phyloP scores from a whole-genome alignment of 2,329 filamentous ascomycete species.

The Fusarium ramigenum region DNA sequence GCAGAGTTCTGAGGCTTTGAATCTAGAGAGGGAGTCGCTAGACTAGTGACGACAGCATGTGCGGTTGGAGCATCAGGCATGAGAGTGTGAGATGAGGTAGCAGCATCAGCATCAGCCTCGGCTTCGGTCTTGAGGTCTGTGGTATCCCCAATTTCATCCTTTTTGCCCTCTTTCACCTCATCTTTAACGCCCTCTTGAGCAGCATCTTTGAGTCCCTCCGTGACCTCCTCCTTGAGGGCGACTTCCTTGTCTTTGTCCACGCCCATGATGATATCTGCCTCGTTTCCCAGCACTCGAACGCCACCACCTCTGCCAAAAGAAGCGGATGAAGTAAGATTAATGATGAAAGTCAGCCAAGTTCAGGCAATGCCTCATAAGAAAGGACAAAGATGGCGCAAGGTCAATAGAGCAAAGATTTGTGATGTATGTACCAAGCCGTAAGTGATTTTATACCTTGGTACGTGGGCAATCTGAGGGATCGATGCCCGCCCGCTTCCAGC shows the following conservation, averaged over 20 bases:
- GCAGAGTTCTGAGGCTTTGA: background rate
- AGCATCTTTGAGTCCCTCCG: conserved; percentile 20
- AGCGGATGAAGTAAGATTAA: background rate
- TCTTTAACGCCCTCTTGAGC: conserved; percentile 22
- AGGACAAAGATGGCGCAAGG: background rate
- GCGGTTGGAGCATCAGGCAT: conserved; percentile 10
- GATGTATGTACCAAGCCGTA: conserved; percentile 11
- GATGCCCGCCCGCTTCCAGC: conserved; percentile 7
- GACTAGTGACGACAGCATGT: conserved; percentile 11
- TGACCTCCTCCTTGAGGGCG: conserved; percentile 38
- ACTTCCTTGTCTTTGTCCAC: conserved; percentile 38
- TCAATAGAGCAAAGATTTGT: background rate
- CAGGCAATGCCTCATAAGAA: background rate
- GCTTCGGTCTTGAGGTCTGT: conserved; percentile 1
- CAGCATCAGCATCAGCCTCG: conserved; percentile 1
- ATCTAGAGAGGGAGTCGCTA: conserved; percentile 1
- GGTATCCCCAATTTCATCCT: conserved; percentile 8
- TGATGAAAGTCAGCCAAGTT: background rate
- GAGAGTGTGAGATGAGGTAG: conserved; percentile 14
- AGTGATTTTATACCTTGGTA: conserved; percentile 17
- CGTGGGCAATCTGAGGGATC: conserved; percentile 4
- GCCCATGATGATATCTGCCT: conserved; percentile 28
- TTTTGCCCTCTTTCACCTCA: conserved; percentile 33
- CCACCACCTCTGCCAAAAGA: conserved; percentile 24
- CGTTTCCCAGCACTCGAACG: conserved; percentile 16